These are phyloP conservation scores for Cavenderia fasciculata DNA, from an alignment of 78 protist genomes.

Conservation along the genomic window DNA sequence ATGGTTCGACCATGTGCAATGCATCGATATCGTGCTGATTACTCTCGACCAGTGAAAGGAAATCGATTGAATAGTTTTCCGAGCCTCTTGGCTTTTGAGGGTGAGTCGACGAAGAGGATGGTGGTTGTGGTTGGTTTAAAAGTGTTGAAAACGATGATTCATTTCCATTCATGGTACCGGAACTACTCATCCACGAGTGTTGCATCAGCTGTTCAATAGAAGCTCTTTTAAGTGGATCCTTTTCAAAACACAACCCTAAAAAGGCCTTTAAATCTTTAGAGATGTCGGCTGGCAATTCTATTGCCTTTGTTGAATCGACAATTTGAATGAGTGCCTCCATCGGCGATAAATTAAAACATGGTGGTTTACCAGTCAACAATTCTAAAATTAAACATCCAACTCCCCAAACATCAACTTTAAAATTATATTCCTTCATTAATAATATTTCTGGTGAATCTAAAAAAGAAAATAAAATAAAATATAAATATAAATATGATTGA, in stretches of 20 bases:
- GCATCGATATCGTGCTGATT: slow-evolving; percentile 38
- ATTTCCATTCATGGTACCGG: background rate
- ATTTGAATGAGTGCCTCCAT: slow-evolving; percentile 51
- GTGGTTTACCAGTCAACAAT: slow-evolving; percentile 66
- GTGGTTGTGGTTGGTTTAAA: background rate
- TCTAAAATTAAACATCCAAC: slow-evolving; percentile 80
- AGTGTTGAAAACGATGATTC: background rate
- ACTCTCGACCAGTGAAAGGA: slow-evolving; percentile 39
- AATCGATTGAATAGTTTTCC: slow-evolving; percentile 30
- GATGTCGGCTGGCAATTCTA: background rate
- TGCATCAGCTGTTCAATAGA: slow-evolving; percentile 11
- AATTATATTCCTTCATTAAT: slow-evolving; percentile 37
- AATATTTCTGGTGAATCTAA: slow-evolving; percentile 85
- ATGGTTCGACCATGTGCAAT: background rate
- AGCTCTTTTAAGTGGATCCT: slow-evolving; percentile 2
- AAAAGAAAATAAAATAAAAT: too few species aligned
- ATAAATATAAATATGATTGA: too few species aligned
- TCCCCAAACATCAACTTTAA: slow-evolving; percentile 69
- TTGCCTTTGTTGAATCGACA: background rate
- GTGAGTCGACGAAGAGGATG: background rate
- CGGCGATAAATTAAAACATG: slow-evolving; percentile 14
- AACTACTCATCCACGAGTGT: slow-evolving; percentile 44
- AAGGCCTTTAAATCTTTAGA: background rate
- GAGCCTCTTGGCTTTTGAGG: background rate
- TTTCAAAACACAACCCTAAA: slow-evolving; percentile 12